Base-by-base conservation (phyloP, 495 filamentous ascomycete species). In the Hypoxylon rickii region DNA sequence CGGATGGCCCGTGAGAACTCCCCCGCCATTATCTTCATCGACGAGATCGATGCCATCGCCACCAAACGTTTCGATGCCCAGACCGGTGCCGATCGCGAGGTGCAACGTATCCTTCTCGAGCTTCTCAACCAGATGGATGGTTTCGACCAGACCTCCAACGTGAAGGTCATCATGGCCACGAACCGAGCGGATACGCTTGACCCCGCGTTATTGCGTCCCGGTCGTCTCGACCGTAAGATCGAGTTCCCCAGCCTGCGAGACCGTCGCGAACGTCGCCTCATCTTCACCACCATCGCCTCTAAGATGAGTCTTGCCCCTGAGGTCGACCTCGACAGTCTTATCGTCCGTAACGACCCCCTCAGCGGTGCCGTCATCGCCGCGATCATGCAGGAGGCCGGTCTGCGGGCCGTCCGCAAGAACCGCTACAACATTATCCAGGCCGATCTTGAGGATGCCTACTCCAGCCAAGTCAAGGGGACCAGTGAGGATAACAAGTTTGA, bases 111-210 rank as follows among this genome's bases (percentile, higher is more conserved):
- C 65, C 76, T 98, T 51, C 84, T 98, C 48, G 94, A 98, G 71
- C 79, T 98, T 54, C 85, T 98, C 51, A 98, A 98, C 76, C 94
- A 98, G 75, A 97, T 98, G 94, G 94, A 98, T 73, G 94, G 94
- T 56, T 98, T 98, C 76, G 94, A 98, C 71, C 94, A 97, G 71
- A 93, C 91, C 1, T 88, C 90, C 74, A 97, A 97, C 69, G 95
- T 98, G 71, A 98, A 98, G 75, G 94, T 98, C 66, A 97, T 98
- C 77, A 98, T 98, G 94, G 94, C 94, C 50, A 98, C 94, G 58
- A 98, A 98, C 77, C 86, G 94, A 62, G 95, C 94, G 41, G 94
- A 98, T 66, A 98, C 95, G 11, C 79, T 98, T 43, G 94, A 98
- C 68, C 94, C 94, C 3, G 94, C 94, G 10, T 76, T 98, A 61